Conservation (phyloP, 75 land plant genomes). For the Pinus albicaulis region DNA sequence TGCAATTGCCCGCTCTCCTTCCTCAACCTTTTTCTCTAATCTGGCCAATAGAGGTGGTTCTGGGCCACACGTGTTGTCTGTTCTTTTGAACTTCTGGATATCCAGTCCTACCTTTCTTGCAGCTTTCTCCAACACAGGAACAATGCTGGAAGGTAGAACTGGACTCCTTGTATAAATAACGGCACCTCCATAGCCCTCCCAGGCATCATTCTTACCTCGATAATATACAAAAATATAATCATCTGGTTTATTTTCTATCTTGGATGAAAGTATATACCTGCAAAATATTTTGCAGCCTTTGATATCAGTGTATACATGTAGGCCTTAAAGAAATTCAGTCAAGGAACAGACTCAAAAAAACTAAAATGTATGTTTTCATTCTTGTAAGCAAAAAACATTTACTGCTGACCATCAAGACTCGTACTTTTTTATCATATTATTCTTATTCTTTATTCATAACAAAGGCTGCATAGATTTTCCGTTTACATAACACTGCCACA, state of each 20-base stretch:
- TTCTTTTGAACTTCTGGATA: conserved; percentile 72
- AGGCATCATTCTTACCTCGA: conserved; percentile 92
- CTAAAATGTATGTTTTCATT: too few relatives aligned
- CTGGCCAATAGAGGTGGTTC: conserved; percentile 94
- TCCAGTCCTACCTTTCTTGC: conserved; percentile 77
- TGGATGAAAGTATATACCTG: not conserved
- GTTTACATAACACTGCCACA: too few relatives aligned
- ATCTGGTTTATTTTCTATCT: conserved; percentile 43
- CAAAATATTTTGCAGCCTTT: not conserved
- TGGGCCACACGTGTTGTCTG: conserved; percentile 95
- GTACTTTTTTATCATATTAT: too few relatives aligned
- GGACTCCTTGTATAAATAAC: conserved; percentile 85
- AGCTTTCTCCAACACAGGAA: conserved; percentile 75
- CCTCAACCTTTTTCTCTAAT: conserved; percentile 83
- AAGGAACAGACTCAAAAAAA: too few relatives aligned
- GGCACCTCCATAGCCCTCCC: conserved; percentile 99
- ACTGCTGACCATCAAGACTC: too few relatives aligned
- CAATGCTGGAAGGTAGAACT: conserved; percentile 63
- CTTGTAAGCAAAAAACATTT: too few relatives aligned
- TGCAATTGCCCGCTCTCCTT: conserved; percentile 69
- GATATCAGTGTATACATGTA: too few relatives aligned
- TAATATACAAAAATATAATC: conserved; percentile 97
- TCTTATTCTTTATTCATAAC: too few relatives aligned
- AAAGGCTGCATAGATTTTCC: too few relatives aligned
- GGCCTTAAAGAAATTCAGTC: too few relatives aligned